Conservation (phyloP, 768 basidiomycete species). For the Tricholoma furcatifolium region DNA sequence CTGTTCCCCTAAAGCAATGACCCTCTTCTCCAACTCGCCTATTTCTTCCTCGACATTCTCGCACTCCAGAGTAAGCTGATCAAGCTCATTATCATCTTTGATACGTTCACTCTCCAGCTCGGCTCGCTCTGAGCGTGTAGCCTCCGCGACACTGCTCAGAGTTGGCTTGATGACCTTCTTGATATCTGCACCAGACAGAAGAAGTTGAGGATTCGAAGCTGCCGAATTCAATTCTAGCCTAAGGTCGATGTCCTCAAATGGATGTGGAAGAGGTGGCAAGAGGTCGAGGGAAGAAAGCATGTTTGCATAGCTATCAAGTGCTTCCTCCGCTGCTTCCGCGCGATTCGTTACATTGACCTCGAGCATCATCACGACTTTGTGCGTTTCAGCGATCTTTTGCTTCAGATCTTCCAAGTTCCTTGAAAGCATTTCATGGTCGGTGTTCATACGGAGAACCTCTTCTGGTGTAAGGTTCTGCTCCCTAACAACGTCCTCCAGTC, state of each 20-base stretch:
- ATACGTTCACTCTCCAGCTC: conserved; percentile 76
- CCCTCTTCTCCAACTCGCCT: conserved; percentile 71
- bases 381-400: conserved; percentile 71
- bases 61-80: conserved; percentile 71
- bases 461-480: conserved; percentile 89
- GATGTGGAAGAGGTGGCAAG: conserved; percentile 70
- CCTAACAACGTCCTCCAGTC: conserved; percentile 66
- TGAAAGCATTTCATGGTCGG: conserved; percentile 77
- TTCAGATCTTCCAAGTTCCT: conserved; percentile 76
- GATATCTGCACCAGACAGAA: conserved; percentile 70
- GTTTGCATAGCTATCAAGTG: conserved; percentile 76
- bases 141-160: conserved; percentile 68
- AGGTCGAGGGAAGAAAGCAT: conserved; percentile 74
- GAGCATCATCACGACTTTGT: conserved; percentile 69
- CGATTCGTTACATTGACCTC: conserved; percentile 85
- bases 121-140: conserved; percentile 67
- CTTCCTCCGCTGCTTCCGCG: conserved; percentile 78
- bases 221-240: conserved; percentile 81
- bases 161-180: conserved; percentile 76
- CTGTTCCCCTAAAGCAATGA: conserved; percentile 64
- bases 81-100: conserved; percentile 79
- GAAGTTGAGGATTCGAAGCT: conserved; percentile 62
- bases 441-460: conserved; percentile 89
- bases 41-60: conserved; percentile 83
- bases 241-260: conserved; percentile 73